These are phyloP conservation scores for Eucalyptus urophylla DNA, from an alignment of 345 rosid species.

Conservation along the genomic window DNA sequence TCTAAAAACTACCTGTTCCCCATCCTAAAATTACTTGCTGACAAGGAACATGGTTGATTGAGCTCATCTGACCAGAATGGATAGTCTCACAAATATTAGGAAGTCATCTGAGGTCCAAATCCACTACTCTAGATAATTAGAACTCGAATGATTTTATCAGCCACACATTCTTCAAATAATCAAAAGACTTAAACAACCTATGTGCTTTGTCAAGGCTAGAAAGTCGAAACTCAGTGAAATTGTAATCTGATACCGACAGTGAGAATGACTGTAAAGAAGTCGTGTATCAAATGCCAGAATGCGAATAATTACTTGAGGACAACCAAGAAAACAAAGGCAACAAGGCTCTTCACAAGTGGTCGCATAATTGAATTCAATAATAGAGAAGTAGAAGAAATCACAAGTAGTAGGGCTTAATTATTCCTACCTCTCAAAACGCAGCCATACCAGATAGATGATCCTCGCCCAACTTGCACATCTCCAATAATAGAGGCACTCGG, in stretches of 20 bases:
- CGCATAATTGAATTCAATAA: background rate
- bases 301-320: background rate
- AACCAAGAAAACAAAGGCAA: background rate
- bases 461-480: conserved; percentile 72
- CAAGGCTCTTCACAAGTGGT: background rate
- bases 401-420: background rate
- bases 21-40: background rate
- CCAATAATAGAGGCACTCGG: conserved; percentile 91
- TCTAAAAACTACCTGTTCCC: background rate
- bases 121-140: background rate
- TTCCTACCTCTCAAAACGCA: conserved; percentile 85
- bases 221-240: background rate
- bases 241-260: background rate
- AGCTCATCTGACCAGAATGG: background rate
- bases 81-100: background rate
- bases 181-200: background rate
- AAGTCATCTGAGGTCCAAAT: background rate
- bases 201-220: background rate
- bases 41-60: background rate
- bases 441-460: conserved; percentile 91
- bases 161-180: background rate
- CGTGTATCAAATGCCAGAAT: background rate
- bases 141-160: background rate
- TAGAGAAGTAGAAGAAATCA: background rate
- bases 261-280: background rate